Conservation (phyloP, 768 basidiomycete genomes). For the Trametes elegans region DNA sequence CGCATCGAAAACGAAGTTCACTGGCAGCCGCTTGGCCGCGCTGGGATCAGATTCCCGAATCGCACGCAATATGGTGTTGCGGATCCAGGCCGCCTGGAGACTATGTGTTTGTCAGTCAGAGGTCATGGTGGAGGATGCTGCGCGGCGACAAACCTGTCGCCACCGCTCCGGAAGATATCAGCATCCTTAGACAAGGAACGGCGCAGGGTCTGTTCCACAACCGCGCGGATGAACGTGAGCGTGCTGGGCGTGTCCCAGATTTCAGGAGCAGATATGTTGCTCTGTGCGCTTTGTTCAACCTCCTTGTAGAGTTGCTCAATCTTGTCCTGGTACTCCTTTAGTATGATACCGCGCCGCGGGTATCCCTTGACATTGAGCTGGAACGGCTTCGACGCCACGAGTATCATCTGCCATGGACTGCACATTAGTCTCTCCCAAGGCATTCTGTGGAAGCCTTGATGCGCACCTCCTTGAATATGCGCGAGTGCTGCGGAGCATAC, state of each 20-base stretch:
- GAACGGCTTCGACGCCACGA: constrained; percentile 16
- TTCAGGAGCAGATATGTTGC: constrained; percentile 15
- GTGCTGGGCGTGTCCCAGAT: constrained; percentile 12
- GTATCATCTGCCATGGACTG: constrained; percentile 17
- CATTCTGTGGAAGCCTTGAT: too few species aligned
- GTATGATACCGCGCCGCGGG: constrained; percentile 25
- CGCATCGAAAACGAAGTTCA: constrained; percentile 36
- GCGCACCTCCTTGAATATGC: constrained; percentile 30
- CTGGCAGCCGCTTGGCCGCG: constrained; percentile 24
- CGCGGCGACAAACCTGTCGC: constrained; percentile 20
- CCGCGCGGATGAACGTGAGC: constrained; percentile 13
- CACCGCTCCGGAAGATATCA: constrained; percentile 25
- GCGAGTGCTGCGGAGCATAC: constrained; percentile 38
- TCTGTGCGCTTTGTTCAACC: constrained; percentile 22
- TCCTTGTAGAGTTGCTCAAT: constrained; percentile 18
- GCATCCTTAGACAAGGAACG: constrained; percentile 11
- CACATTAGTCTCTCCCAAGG: background rate
- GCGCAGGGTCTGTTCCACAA: constrained; percentile 19
- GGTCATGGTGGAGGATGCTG: background rate
- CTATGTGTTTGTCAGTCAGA: constrained; percentile 7
- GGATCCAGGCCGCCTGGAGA: constrained; percentile 33
- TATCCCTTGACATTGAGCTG: constrained; percentile 23
- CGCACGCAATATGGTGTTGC: constrained; percentile 31
- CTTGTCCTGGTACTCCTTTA: constrained; percentile 22
- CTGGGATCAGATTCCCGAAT: constrained; percentile 33